Conservation (phyloP, 805 yeast genomes). For the Cephaloascus fragrans region DNA sequence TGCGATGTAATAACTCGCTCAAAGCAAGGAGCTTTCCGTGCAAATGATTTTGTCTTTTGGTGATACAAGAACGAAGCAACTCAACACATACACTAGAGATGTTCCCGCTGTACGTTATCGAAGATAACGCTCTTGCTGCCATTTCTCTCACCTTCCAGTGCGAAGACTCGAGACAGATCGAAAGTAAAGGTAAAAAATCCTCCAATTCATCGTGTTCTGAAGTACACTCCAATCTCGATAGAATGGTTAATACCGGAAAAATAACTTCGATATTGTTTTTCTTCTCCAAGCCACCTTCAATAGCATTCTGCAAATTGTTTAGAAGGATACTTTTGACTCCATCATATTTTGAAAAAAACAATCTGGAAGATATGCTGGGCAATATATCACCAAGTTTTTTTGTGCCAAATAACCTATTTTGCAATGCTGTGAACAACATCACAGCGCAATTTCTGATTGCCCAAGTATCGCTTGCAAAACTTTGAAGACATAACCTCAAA, state of each 20-base stretch:
- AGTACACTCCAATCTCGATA: slow-evolving; percentile 59
- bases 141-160: slow-evolving; percentile 85
- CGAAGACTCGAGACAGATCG: slow-evolving; percentile 36
- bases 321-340: slow-evolving; percentile 42
- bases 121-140: slow-evolving; percentile 64
- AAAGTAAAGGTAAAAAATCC: slow-evolving; percentile 41
- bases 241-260: slow-evolving; percentile 66
- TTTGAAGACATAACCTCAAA: slow-evolving; percentile 46
- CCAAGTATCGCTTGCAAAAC: slow-evolving; percentile 68
- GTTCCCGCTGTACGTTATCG: slow-evolving; percentile 27
- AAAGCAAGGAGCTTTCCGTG: slow-evolving; percentile 55
- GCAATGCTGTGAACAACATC: slow-evolving; percentile 83
- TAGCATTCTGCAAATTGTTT: slow-evolving; percentile 24
- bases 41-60: slow-evolving; percentile 26
- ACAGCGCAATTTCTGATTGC: slow-evolving; percentile 85
- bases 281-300: slow-evolving; percentile 8
- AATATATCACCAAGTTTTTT: slow-evolving; percentile 24
- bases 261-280: slow-evolving; percentile 42
- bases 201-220: slow-evolving; percentile 37
- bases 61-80: slow-evolving; percentile 9
- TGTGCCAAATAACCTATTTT: slow-evolving; percentile 69
- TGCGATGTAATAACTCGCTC: slow-evolving; percentile 9
- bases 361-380: slow-evolving; percentile 39
- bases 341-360: slow-evolving; percentile 61
- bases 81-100: slow-evolving; percentile 14